Percentiles rank a stretch among this genome's conserved stretches.
Conservation (phyloP, 2,329 filamentous ascomycete species). For the Xylariaceae sp. region DNA sequence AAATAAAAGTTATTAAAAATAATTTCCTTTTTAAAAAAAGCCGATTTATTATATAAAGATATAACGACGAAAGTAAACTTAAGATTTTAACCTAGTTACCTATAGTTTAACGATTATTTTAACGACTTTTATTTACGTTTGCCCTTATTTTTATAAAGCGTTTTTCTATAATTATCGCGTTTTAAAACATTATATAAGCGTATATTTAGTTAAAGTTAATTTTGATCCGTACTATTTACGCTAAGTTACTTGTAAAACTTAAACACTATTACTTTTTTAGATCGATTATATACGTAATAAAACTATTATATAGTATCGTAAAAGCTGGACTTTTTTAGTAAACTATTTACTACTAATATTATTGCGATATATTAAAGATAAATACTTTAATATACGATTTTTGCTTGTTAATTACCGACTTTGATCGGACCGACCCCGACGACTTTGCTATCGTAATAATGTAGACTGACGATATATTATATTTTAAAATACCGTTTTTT, state of each 20-base stretch:
- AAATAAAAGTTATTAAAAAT: background rate
- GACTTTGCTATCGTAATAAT: too few relatives aligned
- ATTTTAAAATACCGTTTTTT: too few relatives aligned
- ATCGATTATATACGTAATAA: background rate
- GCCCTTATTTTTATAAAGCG: background rate
- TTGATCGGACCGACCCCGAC: too few relatives aligned
- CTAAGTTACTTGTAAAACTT: background rate
- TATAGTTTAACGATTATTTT: too few relatives aligned
- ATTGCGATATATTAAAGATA: background rate
- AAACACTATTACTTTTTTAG: background rate
- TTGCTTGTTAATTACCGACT: background rate
- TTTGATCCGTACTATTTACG: background rate
- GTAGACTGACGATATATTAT: too few relatives aligned
- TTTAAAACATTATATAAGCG: background rate
- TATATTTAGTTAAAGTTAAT: background rate
- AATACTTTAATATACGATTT: too few relatives aligned
- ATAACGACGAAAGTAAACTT: background rate
- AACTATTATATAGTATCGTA: background rate
- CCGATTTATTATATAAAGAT: background rate
- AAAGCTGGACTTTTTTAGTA: background rate
- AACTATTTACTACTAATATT: background rate
- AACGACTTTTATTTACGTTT: background rate
- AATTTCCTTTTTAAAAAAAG: background rate
- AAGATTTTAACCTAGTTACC: background rate
- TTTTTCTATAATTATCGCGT: background rate